These are phyloP conservation scores for Diaporthe amygdali DNA, from an alignment of 2,329 filamentous ascomycete genomes.

Conservation along the genomic window DNA sequence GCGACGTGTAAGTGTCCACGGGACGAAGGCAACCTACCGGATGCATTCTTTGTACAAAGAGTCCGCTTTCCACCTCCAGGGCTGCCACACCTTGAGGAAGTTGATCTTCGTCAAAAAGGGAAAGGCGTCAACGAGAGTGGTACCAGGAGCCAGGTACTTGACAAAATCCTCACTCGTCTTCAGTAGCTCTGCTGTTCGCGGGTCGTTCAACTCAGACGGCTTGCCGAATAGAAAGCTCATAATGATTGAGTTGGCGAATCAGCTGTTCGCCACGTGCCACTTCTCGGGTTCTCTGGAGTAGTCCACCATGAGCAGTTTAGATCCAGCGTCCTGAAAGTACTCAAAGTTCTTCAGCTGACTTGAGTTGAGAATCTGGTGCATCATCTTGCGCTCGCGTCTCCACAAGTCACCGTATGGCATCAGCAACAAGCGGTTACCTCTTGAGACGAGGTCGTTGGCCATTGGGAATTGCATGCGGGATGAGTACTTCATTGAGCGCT, in stretches of 20 bases:
- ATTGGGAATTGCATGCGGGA: neutral
- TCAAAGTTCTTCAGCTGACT: slow-evolving; percentile 31
- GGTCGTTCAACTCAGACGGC: slow-evolving; percentile 28
- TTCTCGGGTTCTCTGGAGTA: slow-evolving; percentile 31
- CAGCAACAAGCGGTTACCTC: slow-evolving; percentile 34
- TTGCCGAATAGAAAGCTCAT: slow-evolving; percentile 39
- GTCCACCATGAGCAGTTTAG: slow-evolving; percentile 33
- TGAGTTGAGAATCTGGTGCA: slow-evolving; percentile 37
- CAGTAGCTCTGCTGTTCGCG: slow-evolving; percentile 27
- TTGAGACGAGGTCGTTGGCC: slow-evolving; percentile 31
- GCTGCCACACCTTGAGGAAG: slow-evolving; percentile 36
- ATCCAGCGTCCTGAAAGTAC: slow-evolving; percentile 38
- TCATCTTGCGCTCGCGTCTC: slow-evolving; percentile 36
- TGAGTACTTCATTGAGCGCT: neutral
- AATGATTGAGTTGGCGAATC: slow-evolving; percentile 37
- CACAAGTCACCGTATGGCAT: slow-evolving; percentile 36
- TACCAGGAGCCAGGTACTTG: slow-evolving; percentile 33
- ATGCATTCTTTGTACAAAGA: neutral
- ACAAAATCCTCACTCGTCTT: slow-evolving; percentile 33
- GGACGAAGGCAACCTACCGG: neutral
- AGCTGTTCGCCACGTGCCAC: slow-evolving; percentile 33
- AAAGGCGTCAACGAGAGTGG: slow-evolving; percentile 38
- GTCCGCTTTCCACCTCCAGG: neutral
- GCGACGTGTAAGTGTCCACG: neutral
- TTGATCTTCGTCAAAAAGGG: slow-evolving; percentile 35